Evolutionary conservation across 2,329 filamentous ascomycete species (phyloP).

Genomic region (Zelopaecilomyces penicillatus): DNA sequence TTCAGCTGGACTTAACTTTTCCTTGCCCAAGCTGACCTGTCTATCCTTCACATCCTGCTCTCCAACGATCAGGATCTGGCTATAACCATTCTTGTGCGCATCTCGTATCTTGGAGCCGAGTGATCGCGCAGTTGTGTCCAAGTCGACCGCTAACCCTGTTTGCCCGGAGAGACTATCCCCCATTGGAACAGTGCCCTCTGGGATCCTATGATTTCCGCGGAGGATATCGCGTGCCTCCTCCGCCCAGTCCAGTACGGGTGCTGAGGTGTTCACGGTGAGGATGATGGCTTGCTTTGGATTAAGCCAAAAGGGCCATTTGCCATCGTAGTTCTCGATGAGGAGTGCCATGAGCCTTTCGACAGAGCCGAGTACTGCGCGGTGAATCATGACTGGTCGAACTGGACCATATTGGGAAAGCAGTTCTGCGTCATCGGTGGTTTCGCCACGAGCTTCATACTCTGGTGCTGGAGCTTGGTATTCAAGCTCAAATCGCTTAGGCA

Average conservation of each 20-base stretch:
- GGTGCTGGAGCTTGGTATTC: conserved; percentile 64
- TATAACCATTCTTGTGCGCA: conserved; percentile 65
- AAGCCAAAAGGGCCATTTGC: conserved; percentile 81
- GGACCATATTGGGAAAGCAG: conserved; percentile 45
- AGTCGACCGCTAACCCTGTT: conserved; percentile 57
- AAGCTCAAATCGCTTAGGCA: conserved; percentile 73
- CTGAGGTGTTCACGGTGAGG: conserved; percentile 59
- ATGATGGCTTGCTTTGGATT: conserved; percentile 71
- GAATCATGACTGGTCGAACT: conserved; percentile 68
- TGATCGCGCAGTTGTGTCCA: conserved; percentile 55
- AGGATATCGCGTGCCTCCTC: conserved; percentile 40
- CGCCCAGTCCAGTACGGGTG: conserved; percentile 43
- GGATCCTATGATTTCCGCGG: conserved; percentile 32
- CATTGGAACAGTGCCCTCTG: conserved; percentile 23
- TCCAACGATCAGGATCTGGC: conserved; percentile 66
- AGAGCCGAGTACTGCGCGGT: conserved; percentile 76
- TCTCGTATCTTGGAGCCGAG: conserved; percentile 63
- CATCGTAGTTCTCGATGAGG: conserved; percentile 73
- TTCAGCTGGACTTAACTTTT: conserved; percentile 35
- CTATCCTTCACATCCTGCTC: conserved; percentile 51
- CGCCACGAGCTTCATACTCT: conserved; percentile 47
- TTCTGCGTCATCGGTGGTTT: conserved; percentile 39
- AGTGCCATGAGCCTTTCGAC: conserved; percentile 79
- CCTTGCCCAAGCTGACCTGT: conserved; percentile 39
- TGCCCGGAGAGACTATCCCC: conserved; percentile 41